phyloP scores from a whole-genome alignment of 163 green algal genomes.

The Prototheca cutis region DNA sequence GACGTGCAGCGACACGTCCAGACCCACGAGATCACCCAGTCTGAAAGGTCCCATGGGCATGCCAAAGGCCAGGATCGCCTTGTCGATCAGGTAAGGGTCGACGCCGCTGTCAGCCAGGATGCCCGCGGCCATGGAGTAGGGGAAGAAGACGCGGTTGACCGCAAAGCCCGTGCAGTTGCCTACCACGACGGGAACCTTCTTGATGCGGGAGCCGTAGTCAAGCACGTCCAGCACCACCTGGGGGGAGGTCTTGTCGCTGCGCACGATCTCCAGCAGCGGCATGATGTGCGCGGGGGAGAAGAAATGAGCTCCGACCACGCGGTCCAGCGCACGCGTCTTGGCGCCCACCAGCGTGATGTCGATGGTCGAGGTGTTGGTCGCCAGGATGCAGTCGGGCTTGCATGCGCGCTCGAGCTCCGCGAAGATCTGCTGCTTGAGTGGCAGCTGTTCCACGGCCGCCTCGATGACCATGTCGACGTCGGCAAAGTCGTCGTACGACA shows the following conservation, averaged over 20 bases:
- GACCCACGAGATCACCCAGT: slow-evolving; percentile 72
- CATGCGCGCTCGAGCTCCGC: slow-evolving; percentile 62
- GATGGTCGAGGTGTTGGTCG: slow-evolving; percentile 97
- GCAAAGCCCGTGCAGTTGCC: slow-evolving; percentile 98
- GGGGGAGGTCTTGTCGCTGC: slow-evolving; percentile 64
- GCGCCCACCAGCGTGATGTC: slow-evolving; percentile 76
- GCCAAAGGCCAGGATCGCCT: slow-evolving; percentile 78
- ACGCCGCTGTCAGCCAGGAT: slow-evolving; percentile 82
- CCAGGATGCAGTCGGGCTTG: slow-evolving; percentile 72
- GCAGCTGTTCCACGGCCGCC: slow-evolving; percentile 89
- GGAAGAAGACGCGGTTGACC: slow-evolving; percentile 99
- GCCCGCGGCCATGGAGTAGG: slow-evolving; percentile 92
- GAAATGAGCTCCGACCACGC: slow-evolving; percentile 93
- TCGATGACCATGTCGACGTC: slow-evolving; percentile 96
- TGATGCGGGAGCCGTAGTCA: slow-evolving; percentile 68
- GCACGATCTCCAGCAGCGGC: slow-evolving; percentile 97
- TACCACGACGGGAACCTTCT: slow-evolving; percentile 98
- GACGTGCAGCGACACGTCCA: slow-evolving; percentile 84
- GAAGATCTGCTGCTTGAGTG: slow-evolving; percentile 73
- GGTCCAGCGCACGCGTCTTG: slow-evolving; percentile 39
- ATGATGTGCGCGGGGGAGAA: slow-evolving; percentile 97
- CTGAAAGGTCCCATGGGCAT: slow-evolving; percentile 96
- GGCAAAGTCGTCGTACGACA: slow-evolving; percentile 74
- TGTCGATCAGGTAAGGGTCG: slow-evolving; percentile 87
- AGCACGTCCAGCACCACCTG: slow-evolving; percentile 91